Base-by-base conservation (phyloP, 2,329 filamentous ascomycete species). In the Penicillium sp. region DNA sequence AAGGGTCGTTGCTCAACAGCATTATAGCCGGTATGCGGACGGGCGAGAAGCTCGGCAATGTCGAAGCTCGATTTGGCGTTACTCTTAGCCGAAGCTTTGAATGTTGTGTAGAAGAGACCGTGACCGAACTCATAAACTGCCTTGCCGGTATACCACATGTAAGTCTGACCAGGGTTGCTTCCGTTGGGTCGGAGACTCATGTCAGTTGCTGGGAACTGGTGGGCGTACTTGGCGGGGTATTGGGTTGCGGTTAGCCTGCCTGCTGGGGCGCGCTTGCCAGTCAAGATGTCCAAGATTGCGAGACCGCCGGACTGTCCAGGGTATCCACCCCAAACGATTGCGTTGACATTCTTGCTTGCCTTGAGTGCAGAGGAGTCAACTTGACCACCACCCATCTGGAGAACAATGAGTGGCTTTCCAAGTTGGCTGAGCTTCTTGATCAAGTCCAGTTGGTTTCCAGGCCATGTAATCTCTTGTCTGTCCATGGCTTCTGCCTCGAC, bases 381-480 rank as follows among this genome's bases (percentile, higher is more conserved):
- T 55, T 78, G 76, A 2, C 76, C 75, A 55, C 72, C 75, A 6
- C 77, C 77, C 67, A 77, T 74, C 49, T 77, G 74, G 1, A 77
- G 60, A 1, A 79, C 69, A 16, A 79, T 60, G 10, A 76, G 52
- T 0, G 75, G 75, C 56, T 77, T 78, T 14, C 65, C 65, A 2
- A 75, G 51, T 9, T 63, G 16, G 36, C 69, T 67, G 13, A 79
- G 64, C 49, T 77, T 54, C 2, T 67, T 45, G 45, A 78, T 72
- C 1, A 79, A 61, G 4, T 75, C 68, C 4, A 78, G 67, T 50
- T 77, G 74, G 38, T 75, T 76, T 0, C 71, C 71, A 0, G 74
- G 71, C 76, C 77, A 79, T 24, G 65, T 67, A 55, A 79, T 73
- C 40, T 66, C 69, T 29, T 66, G 56, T n/a, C 77, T 68, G 60